These are phyloP conservation scores for Hypoxylon lenormandii DNA, from an alignment of 495 filamentous ascomycete genomes.

Conservation along the genomic window DNA sequence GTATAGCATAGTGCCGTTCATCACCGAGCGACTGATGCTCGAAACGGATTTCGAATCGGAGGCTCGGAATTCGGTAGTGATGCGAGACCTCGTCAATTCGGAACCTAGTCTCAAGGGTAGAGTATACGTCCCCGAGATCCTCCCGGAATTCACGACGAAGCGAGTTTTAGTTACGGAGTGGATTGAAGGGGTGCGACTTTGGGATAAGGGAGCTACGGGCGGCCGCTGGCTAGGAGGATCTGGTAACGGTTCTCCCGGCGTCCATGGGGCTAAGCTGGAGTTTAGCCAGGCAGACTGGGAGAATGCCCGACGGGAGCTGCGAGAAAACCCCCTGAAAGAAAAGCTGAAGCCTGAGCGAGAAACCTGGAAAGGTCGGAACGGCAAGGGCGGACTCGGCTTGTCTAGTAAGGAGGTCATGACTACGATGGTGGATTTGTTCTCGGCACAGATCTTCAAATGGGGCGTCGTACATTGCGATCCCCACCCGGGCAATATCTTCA, in stretches of 20 bases:
- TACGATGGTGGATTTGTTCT: conserved; percentile 94
- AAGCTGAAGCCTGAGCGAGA: conserved; percentile 80
- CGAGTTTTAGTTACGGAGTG: conserved; percentile 95
- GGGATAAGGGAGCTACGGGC: conserved; percentile 84
- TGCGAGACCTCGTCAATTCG: conserved; percentile 78
- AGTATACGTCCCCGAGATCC: conserved; percentile 89
- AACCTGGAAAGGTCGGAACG: conserved; percentile 78
- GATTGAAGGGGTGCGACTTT: conserved; percentile 92
- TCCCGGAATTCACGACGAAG: conserved; percentile 81
- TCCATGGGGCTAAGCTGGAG: conserved; percentile 74
- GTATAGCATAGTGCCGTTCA: conserved; percentile 87
- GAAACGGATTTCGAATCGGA: conserved; percentile 96
- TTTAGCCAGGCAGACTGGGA: conserved; percentile 57
- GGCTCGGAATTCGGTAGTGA: conserved; percentile 85
- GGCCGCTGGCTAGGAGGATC: conserved; percentile 80
- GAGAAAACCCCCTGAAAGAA: conserved; percentile 59
- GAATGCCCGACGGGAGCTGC: conserved; percentile 56
- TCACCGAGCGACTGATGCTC: conserved; percentile 83
- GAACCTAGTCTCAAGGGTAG: conserved; percentile 80
- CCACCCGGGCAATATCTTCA: conserved; percentile 96
- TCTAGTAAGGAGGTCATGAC: conserved; percentile 88
- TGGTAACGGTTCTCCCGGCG: conserved; percentile 79
- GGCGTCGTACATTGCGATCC: conserved; percentile 94
- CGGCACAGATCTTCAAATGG: conserved; percentile 94
- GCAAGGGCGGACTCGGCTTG: conserved; percentile 82